Evolutionary conservation across 129 eudicot species (phyloP).

Genomic region (Saposhnikovia divaricata): DNA sequence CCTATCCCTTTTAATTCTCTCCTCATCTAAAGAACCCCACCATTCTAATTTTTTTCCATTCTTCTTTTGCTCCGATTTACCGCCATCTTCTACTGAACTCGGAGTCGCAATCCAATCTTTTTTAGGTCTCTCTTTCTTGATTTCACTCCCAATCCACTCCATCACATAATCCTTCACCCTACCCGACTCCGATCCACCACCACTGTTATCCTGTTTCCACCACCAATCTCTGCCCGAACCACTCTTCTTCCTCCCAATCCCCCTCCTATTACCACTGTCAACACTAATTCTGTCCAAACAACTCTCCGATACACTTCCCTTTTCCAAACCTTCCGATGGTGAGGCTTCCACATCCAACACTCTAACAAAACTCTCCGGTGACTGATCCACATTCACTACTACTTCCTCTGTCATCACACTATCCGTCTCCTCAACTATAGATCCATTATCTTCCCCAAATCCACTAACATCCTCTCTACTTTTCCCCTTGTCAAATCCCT

Average conservation of each 20-base stretch:
- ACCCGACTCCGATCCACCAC: slow-evolving; percentile 62
- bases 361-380: slow-evolving; percentile 51
- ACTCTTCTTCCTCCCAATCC: slow-evolving; percentile 53
- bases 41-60: slow-evolving; percentile 59
- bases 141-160: slow-evolving; percentile 99
- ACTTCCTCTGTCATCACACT: slow-evolving; percentile 68
- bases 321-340: slow-evolving; percentile 62
- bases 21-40: slow-evolving; percentile 56
- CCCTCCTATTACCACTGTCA: slow-evolving; percentile 53
- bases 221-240: slow-evolving; percentile 88
- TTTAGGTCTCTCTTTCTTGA: slow-evolving; percentile 77
- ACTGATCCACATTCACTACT: slow-evolving; percentile 49
- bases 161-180: slow-evolving; percentile 93
- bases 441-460: slow-evolving; percentile 46
- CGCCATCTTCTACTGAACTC: slow-evolving; percentile 27
- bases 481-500: slow-evolving; percentile 22
- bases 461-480: slow-evolving; percentile 24
- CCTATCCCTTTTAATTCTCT: slow-evolving; percentile 37
- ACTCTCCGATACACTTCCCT: slow-evolving; percentile 55
- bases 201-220: slow-evolving; percentile 88
- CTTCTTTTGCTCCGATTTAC: slow-evolving; percentile 36
- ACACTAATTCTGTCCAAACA: slow-evolving; percentile 55
- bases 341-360: slow-evolving; percentile 40
- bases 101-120: slow-evolving; percentile 49
- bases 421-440: slow-evolving; percentile 63